A percentile compares a stretch with the other conserved stretches of the same genome.
phyloP scores from a whole-genome alignment of 2,329 filamentous ascomycete species.

The Catunica adiposa region DNA sequence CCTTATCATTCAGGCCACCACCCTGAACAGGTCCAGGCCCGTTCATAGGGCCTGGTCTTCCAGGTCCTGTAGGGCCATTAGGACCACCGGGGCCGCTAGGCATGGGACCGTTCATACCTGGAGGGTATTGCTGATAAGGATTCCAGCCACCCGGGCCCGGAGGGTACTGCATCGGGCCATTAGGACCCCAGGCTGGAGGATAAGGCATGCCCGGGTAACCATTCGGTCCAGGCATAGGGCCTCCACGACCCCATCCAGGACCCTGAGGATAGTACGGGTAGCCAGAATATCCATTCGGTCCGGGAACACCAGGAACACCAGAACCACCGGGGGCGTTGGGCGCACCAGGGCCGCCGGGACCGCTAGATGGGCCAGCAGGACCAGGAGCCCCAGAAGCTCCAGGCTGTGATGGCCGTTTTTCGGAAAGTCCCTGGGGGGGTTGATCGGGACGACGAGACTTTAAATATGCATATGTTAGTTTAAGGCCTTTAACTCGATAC shows the following conservation, averaged over 20 bases:
- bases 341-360: constrained; percentile 6
- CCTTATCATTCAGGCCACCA: constrained; percentile 26
- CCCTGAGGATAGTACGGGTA: constrained; percentile 31
- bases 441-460: constrained; percentile 14
- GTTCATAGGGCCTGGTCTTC: constrained; percentile 11
- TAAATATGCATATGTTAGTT: constrained; percentile 1
- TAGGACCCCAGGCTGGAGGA: constrained; percentile 64
- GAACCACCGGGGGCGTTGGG: constrained; percentile 1
- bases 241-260: constrained; percentile 39
- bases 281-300: no score
- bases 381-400: constrained; percentile 9
- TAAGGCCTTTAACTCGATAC: not conserved
- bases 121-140: constrained; percentile 41
- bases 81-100: constrained; percentile 9
- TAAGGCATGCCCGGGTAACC: constrained; percentile 45
- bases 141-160: constrained; percentile 44
- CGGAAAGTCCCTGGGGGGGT: not conserved
- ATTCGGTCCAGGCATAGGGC: constrained; percentile 22
- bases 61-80: not conserved
- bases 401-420: not conserved
- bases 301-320: constrained; percentile 7
- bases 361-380: constrained; percentile 1
- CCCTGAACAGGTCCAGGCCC: constrained; percentile 8
- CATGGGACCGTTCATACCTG: constrained; percentile 17
- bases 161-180: constrained; percentile 55